Percentiles rank a stretch among this genome's conserved stretches.
phyloP scores from a whole-genome alignment of 345 rosid species.

The Diplotaxis tenuifolia region DNA sequence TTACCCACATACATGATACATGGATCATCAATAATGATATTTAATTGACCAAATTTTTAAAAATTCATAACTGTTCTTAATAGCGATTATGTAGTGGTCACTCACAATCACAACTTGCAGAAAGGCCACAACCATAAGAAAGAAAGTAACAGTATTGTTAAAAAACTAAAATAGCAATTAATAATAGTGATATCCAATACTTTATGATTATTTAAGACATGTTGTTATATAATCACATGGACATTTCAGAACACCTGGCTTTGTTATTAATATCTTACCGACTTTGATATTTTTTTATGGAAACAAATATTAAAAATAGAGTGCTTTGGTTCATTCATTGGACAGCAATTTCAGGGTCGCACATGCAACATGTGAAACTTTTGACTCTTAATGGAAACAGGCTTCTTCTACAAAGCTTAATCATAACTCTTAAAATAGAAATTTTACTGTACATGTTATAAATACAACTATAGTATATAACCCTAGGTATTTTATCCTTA shows the following conservation, averaged over 20 bases:
- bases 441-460: slow-evolving; percentile 8
- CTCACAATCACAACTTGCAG: slow-evolving; percentile 30
- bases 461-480: not conserved
- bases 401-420: slow-evolving; percentile 10
- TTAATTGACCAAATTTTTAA: not conserved
- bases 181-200: not conserved
- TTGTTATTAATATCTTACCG: slow-evolving; percentile 27
- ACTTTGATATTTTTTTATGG: not conserved
- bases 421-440: slow-evolving; percentile 27
- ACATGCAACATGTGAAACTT: slow-evolving; percentile 38
- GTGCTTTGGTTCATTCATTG: slow-evolving; percentile 15
- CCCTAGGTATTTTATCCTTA: not conserved
- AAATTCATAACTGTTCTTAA: not conserved
- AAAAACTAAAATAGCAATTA: not conserved
- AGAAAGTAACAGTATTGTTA: slow-evolving; percentile 17
- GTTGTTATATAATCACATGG: slow-evolving; percentile 31
- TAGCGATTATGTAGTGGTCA: slow-evolving; percentile 13
- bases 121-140: slow-evolving; percentile 30
- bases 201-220: slow-evolving; percentile 20
- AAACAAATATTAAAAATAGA: not conserved
- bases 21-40: not conserved
- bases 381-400: slow-evolving; percentile 36
- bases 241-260: slow-evolving; percentile 38
- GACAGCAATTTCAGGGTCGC: slow-evolving; percentile 39
- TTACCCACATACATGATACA: not conserved